phyloP scores from a whole-genome alignment of 2,329 filamentous ascomycete species.

The Cytospora piceicola region DNA sequence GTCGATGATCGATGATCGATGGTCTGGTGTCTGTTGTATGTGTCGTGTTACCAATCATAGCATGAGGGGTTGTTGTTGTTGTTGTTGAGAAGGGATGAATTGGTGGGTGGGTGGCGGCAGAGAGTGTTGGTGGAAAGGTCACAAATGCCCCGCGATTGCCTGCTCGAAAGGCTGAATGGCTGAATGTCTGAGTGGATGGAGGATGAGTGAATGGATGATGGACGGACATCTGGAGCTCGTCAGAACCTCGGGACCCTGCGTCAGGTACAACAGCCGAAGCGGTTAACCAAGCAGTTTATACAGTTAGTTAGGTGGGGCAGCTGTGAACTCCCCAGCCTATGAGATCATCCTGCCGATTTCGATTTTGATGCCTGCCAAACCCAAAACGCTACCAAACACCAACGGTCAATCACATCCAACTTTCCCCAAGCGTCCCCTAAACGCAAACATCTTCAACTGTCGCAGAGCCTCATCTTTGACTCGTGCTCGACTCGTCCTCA shows the following conservation, averaged over 20 bases:
- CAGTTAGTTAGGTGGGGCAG: conserved; percentile 12
- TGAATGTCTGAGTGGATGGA: too few species aligned
- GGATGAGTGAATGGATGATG: too few species aligned
- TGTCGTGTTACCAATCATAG: conserved; percentile 2
- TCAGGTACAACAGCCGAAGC: neutral
- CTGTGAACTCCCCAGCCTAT: conserved; percentile 24
- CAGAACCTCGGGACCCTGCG: neutral
- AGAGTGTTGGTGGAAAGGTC: neutral
- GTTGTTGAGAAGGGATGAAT: neutral
- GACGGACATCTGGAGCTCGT: conserved; percentile 8
- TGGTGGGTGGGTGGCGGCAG: neutral
- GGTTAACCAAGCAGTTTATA: neutral
- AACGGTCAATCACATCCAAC: conserved; percentile 1
- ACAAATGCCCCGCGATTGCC: conserved; percentile 2
- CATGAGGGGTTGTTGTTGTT: conserved; percentile 2
- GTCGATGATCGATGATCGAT: too few species aligned
- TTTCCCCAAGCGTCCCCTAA: conserved; percentile 3
- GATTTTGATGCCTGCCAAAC: conserved; percentile 7
- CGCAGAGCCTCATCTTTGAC: conserved; percentile 18
- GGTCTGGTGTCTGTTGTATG: neutral
- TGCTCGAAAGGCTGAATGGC: too few species aligned
- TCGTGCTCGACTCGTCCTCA: conserved; percentile 15
- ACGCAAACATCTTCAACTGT: conserved; percentile 19
- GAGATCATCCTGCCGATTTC: conserved; percentile 22
- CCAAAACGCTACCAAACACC: conserved; percentile 3